Evolutionary conservation across 768 basidiomycete genomes (phyloP), one percentile per base, ranked within the genome.

Genomic region (Boletus barrowsii): DNA sequence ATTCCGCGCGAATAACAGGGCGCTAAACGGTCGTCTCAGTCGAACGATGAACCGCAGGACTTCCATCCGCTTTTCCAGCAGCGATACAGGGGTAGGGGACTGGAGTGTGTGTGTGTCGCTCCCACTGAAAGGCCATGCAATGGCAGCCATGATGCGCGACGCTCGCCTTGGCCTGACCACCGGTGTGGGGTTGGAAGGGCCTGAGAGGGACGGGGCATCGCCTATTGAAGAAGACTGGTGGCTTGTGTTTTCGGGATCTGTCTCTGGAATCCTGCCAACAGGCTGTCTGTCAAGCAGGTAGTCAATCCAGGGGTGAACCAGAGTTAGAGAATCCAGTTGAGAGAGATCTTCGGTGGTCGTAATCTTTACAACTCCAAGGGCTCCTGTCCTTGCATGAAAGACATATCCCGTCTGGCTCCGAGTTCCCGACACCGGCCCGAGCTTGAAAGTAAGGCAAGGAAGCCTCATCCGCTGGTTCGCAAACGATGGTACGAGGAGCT

Each of bases 231-330:
- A 39, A 13, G 20, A 32, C 14, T 20, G 26, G n/a, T 29, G 18
- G 29, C 6, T 30, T 20, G 24, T 35, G 8, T 35, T 7, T 7
- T 39, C 47, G 3, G 18, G 33, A 35, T 13, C 22, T 6, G 14
- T 5, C 5, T 35, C 42, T 9, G 8, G 10, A 30, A n/a, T 32
- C 10, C 29, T 8, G 29, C 18, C 43, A 30, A 52, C 29, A 6
- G 44, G 43, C 20, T 42, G 51, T 47, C 47, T 18, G 39, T 46
- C 56, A 15, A 53, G 56, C 17, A 57, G 45, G 24, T 33, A 49
- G 48, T 47, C 44, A 29, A 57, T 49, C 56, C 56, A 57, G 35
- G 39, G 49, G 15, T 50, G 41, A 18, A 50, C 41, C 3, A 50
- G 49, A 11, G 24, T 33, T 20, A 42, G 49, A 30, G 41, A 42